phyloP scores from a whole-genome alignment of 208 protist genomes.

The Trichomonas tenax region DNA sequence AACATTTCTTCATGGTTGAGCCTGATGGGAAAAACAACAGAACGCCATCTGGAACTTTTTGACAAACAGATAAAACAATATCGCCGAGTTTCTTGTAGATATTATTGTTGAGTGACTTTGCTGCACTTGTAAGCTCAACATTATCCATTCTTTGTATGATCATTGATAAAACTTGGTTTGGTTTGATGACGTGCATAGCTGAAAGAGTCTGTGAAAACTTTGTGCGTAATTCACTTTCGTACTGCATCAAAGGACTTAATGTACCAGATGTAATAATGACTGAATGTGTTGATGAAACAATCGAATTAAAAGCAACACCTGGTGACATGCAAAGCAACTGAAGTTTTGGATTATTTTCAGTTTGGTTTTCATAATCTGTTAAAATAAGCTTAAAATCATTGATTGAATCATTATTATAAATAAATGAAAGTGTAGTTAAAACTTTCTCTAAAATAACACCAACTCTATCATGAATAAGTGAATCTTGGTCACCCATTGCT shows the following conservation, averaged over 20 bases:
- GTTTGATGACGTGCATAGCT: background rate
- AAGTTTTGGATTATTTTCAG: background rate
- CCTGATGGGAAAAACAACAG: conserved; percentile 24
- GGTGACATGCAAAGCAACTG: background rate
- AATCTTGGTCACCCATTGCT: background rate
- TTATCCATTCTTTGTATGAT: background rate
- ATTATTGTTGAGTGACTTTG: background rate
- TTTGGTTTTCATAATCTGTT: background rate
- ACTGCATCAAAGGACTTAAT: background rate
- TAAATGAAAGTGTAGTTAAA: background rate
- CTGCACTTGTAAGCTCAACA: background rate
- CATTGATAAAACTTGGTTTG: background rate
- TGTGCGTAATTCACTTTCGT: background rate
- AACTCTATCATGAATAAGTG: background rate
- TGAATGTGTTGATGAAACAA: background rate
- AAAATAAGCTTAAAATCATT: background rate
- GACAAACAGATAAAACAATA: background rate
- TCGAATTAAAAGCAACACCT: background rate
- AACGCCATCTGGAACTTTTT: conserved; percentile 21
- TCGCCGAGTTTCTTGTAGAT: background rate
- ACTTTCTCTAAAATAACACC: background rate
- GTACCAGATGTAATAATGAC: conserved; percentile 1
- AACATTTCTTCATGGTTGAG: background rate
- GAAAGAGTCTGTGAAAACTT: background rate
- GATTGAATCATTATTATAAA: background rate